Percentiles rank a stretch among this genome's conserved stretches.
phyloP scores from a whole-genome alignment of 768 basidiomycete genomes.

The Auriculariales sp. region DNA sequence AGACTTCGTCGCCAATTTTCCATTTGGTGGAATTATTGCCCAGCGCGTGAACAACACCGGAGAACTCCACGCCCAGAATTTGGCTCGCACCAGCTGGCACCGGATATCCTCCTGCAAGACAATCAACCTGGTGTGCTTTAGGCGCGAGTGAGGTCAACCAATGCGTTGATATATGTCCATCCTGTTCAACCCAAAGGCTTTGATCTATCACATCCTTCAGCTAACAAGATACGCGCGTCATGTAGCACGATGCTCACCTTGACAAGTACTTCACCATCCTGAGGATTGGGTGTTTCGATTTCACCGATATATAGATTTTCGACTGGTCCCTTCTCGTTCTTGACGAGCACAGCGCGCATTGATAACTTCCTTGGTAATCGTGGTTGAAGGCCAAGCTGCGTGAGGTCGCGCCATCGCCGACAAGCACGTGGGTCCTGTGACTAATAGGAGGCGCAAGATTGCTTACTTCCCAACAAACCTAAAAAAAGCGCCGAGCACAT shows the following conservation, averaged over 20 bases:
- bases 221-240: not conserved
- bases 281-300: conserved; percentile 39
- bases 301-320: conserved; percentile 74
- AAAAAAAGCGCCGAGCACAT: no score
- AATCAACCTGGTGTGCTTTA: not conserved
- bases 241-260: conserved; percentile 31
- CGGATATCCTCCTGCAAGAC: conserved; percentile 37
- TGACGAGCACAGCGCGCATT: conserved; percentile 78
- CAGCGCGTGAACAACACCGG: conserved; percentile 44
- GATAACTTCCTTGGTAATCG: no score
- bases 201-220: conserved; percentile 31
- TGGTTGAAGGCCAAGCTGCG: no score
- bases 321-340: conserved; percentile 55
- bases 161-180: conserved; percentile 63
- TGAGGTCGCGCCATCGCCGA: no score
- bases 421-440: no score
- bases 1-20: conserved; percentile 54
- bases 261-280: conserved; percentile 52
- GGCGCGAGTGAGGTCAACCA: not conserved
- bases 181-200: conserved; percentile 78
- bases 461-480: no score
- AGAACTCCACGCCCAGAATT: conserved; percentile 82
- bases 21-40: conserved; percentile 38
- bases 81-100: conserved; percentile 59
- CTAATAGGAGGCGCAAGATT: no score